A percentile compares a stretch with the other conserved stretches of the same genome.
Conservation (phyloP, 2,329 filamentous ascomycete species). For the Paracoccidioides lutzii region DNA sequence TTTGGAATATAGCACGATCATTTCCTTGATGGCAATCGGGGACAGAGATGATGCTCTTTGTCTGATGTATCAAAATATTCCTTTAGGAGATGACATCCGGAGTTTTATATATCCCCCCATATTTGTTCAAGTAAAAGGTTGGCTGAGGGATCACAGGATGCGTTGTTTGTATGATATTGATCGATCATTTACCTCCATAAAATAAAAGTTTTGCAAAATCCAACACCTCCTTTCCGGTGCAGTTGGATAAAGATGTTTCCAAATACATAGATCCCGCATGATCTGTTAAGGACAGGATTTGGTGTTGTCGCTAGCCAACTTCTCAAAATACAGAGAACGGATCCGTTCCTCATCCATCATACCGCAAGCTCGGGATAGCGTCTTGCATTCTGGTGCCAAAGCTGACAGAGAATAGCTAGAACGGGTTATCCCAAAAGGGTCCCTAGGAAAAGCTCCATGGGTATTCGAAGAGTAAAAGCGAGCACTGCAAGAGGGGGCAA, state of each 20-base stretch:
- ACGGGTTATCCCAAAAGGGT: too few relatives aligned
- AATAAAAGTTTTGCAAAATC: too few relatives aligned
- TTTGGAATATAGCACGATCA: neutral
- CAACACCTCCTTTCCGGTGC: too few relatives aligned
- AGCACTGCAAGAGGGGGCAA: too few relatives aligned
- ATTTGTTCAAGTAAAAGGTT: neutral
- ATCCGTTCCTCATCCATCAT: too few relatives aligned
- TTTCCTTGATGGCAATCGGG: neutral
- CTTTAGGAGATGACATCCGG: neutral
- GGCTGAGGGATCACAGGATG: neutral
- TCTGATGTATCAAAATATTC: neutral
- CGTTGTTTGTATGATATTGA: neutral
- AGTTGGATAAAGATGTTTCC: too few relatives aligned
- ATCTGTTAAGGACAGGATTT: neutral
- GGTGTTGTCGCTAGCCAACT: neutral
- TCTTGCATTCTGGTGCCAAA: too few relatives aligned
- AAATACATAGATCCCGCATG: neutral
- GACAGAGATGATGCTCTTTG: neutral
- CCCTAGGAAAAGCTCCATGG: too few relatives aligned
- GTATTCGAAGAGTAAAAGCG: too few relatives aligned
- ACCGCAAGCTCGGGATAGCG: too few relatives aligned
- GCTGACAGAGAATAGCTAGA: too few relatives aligned
- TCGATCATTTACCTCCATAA: too few relatives aligned
- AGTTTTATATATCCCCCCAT: neutral
- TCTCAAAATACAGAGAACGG: neutral